Conservation (phyloP, 2,329 filamentous ascomycete genomes). For the Clonostachys rosea region DNA sequence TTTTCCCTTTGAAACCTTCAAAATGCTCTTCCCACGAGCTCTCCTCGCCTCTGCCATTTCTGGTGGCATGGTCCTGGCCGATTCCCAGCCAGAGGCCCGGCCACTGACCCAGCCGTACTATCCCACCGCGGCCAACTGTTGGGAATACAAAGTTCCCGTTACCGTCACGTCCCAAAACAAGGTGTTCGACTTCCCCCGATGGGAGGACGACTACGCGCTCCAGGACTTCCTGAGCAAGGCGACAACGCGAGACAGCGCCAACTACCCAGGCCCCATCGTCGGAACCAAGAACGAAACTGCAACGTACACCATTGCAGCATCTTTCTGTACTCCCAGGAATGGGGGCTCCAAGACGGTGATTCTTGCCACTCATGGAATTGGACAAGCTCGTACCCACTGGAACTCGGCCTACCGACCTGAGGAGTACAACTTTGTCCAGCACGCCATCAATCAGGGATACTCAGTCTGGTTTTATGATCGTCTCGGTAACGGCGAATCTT, state of each 20-base stretch:
- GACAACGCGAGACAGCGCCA: conserved; percentile 5
- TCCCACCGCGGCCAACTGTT: conserved; percentile 7
- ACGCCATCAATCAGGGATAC: conserved; percentile 7
- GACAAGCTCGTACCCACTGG: conserved; percentile 9
- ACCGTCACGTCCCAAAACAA: conserved; percentile 5
- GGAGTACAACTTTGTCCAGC: conserved; percentile 9
- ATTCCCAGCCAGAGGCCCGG: too few relatives aligned
- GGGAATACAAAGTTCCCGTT: conserved; percentile 10
- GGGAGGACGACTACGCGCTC: conserved; percentile 8
- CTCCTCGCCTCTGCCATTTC: too few relatives aligned
- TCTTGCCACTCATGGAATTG: conserved; percentile 7
- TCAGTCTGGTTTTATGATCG: conserved; percentile 11
- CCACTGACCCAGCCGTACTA: conserved; percentile 8
- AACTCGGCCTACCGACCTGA: conserved; percentile 8
- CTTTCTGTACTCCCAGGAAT: conserved; percentile 7
- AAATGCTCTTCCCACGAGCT: too few relatives aligned
- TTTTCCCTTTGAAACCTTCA: too few relatives aligned
- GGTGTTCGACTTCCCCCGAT: conserved; percentile 7
- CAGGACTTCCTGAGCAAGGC: conserved; percentile 8
- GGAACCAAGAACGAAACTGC: conserved; percentile 6
- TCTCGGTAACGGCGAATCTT: conserved; percentile 7
- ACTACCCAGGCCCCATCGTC: conserved; percentile 5
- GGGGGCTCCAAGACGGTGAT: conserved; percentile 4
- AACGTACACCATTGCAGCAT: conserved; percentile 7
- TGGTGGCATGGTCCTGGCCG: too few relatives aligned